Evolutionary conservation across 2,329 filamentous ascomycete genomes (phyloP), one percentile per base, ranked within the genome.

Genomic region (Cryphonectria naterciae): DNA sequence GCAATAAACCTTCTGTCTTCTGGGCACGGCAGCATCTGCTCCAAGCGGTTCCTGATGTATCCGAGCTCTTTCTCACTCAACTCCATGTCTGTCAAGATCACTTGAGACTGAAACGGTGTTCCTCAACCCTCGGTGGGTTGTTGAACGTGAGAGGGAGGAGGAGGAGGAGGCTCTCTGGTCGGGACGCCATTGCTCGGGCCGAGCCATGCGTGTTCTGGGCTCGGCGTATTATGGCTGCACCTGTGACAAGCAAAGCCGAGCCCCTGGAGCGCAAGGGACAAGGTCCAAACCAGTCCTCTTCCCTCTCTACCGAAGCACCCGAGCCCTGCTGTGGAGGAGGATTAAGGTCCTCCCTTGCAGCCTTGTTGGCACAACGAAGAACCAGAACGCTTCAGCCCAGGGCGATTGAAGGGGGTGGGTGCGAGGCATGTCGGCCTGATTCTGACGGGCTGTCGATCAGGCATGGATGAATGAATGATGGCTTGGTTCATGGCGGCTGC

Each of bases 141-240:
- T 56, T 4, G n/a, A 25, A 13, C 6, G 22, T 49, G 19, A 17
- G 1, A n/a, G n/a, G n/a, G 54, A 32, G 54, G 15, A 58, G 25
- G 25, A 17, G 6, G 54, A 28, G 52, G 25, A 58, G 54, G 28
- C 25, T 58, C 54, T 58, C 46, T 49, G 22, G 19, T 58, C 35
- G 58, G 58, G 58, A 61, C 32, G 32, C 19, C 35, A 61, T 10
- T n/a, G 58, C n/a, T 61, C 58, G 58, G 58, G 58, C 58, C 58
- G 58, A 61, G 19, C 58, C 58, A 61, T 19, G 10, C 58, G 19
- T n/a, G 58, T 39, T n/a, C 32, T 61, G 58, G 58, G 22, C 58
- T 61, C 58, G 32, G 58, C 35, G 10, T n/a, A n/a, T 10, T 35
- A 61, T n/a, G 35, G 25, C 35, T 61, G 58, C 58, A n/a, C 32